Evolutionary conservation across 345 rosid species (phyloP).

Genomic region (Camelina hispida): DNA sequence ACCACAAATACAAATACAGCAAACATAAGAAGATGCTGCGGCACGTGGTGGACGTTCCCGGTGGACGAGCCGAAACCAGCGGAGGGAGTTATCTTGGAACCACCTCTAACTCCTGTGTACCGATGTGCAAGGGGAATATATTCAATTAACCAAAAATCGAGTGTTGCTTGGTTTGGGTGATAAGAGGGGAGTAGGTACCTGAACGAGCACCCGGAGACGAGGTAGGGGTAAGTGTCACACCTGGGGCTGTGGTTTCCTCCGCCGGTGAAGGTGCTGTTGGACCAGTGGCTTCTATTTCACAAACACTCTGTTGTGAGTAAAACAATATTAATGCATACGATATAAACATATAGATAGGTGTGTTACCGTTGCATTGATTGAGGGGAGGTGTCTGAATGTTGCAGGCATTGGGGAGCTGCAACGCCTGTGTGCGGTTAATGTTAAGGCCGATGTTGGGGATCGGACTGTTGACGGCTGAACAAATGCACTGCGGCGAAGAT

Average conservation of each 20-base stretch:
- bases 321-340: slow-evolving; percentile 18
- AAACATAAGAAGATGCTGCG: slow-evolving; percentile 42
- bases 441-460: slow-evolving; percentile 55
- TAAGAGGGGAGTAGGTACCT: slow-evolving; percentile 44
- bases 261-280: slow-evolving; percentile 50
- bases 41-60: slow-evolving; percentile 43
- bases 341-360: background rate
- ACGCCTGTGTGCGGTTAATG: slow-evolving; percentile 71
- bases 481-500: slow-evolving; percentile 70
- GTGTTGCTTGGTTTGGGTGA: slow-evolving; percentile 12
- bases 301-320: slow-evolving; percentile 29
- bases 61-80: slow-evolving; percentile 49
- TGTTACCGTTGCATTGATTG: slow-evolving; percentile 65
- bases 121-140: background rate
- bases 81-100: slow-evolving; percentile 59
- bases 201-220: slow-evolving; percentile 51
- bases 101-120: slow-evolving; percentile 36
- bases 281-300: slow-evolving; percentile 50
- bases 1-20: slow-evolving; percentile 44
- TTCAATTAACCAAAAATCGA: slow-evolving; percentile 19
- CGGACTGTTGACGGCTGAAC: slow-evolving; percentile 56
- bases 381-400: slow-evolving; percentile 63
- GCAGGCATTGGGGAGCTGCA: slow-evolving; percentile 69
- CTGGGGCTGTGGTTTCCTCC: slow-evolving; percentile 52
- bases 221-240: slow-evolving; percentile 48